Percentiles rank a stretch among this genome's conserved stretches.
Conservation (phyloP, 257 asterid genomes). For the Leonotis leonurus region DNA sequence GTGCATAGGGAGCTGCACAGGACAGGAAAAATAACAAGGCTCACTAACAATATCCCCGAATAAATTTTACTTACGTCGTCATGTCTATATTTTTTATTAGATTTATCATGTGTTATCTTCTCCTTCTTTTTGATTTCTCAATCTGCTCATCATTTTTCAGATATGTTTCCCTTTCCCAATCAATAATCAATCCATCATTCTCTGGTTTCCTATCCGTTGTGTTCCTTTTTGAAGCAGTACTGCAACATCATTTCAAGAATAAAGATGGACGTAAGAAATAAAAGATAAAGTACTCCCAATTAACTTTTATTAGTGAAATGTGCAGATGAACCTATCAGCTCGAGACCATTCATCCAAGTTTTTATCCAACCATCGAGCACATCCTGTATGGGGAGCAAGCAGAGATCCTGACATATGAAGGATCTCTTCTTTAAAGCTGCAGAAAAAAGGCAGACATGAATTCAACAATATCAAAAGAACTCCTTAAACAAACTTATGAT, state of each 20-base stretch:
- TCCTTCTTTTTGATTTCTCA: conserved; percentile 41
- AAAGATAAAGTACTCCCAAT: too few relatives aligned
- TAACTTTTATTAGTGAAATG: too few relatives aligned
- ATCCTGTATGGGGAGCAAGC: conserved; percentile 49
- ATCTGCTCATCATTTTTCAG: conserved; percentile 9
- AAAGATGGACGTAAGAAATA: not conserved
- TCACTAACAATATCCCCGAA: not conserved
- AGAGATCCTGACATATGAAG: conserved; percentile 69
- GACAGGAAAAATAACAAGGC: not conserved
- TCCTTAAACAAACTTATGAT: not conserved
- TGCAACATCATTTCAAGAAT: conserved; percentile 20
- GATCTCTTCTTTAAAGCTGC: conserved; percentile 65
- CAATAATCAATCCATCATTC: conserved; percentile 13
- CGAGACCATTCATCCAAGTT: conserved; percentile 45
- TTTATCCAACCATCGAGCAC: conserved; percentile 56
- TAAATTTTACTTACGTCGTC: not conserved
- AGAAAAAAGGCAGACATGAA: not conserved
- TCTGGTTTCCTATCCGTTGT: conserved; percentile 14
- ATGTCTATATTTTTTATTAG: not conserved
- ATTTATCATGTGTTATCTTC: conserved; percentile 23
- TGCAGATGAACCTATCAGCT: conserved; percentile 44
- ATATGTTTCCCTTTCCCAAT: conserved; percentile 20
- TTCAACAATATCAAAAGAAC: not conserved
- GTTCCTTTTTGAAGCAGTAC: conserved; percentile 30
- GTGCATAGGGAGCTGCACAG: not conserved